Conservation (phyloP, 495 filamentous ascomycete species). For the Xylaria venustula region DNA sequence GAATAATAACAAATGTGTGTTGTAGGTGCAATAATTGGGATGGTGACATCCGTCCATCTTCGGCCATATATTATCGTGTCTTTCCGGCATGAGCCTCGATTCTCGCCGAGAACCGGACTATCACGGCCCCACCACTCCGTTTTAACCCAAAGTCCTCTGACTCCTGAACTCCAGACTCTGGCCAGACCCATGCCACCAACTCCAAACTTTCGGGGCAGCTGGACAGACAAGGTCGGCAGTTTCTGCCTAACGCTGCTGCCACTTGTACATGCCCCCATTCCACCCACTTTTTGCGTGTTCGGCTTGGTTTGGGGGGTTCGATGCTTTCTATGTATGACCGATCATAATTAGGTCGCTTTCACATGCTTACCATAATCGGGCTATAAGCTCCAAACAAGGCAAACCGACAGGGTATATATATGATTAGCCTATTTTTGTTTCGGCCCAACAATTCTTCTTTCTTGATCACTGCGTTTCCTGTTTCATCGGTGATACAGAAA, state of each 20-base stretch:
- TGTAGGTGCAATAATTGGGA: no score
- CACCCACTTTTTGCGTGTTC: background rate
- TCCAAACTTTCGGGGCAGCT: background rate
- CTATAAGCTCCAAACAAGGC: background rate
- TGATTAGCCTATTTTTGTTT: background rate
- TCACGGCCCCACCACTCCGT: slow-evolving; percentile 6
- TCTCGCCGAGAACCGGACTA: slow-evolving; percentile 2
- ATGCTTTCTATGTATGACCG: no score
- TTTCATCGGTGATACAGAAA: background rate
- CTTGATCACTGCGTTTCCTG: background rate
- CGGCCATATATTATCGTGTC: background rate
- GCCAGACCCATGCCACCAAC: background rate
- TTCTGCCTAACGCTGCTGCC: background rate
- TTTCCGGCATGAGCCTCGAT: background rate
- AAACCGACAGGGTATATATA: background rate
- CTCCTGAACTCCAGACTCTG: background rate
- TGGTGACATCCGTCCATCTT: background rate
- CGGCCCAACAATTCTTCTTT: background rate
- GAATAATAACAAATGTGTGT: no score
- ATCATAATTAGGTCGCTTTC: no score
- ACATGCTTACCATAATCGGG: slow-evolving; percentile 5
- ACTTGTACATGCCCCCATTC: background rate
- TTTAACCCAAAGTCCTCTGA: background rate
- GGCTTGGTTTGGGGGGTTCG: no score
- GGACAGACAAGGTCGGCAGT: background rate